Conservation (phyloP, 305 asterid genomes). For the Solanum hybrid region DNA sequence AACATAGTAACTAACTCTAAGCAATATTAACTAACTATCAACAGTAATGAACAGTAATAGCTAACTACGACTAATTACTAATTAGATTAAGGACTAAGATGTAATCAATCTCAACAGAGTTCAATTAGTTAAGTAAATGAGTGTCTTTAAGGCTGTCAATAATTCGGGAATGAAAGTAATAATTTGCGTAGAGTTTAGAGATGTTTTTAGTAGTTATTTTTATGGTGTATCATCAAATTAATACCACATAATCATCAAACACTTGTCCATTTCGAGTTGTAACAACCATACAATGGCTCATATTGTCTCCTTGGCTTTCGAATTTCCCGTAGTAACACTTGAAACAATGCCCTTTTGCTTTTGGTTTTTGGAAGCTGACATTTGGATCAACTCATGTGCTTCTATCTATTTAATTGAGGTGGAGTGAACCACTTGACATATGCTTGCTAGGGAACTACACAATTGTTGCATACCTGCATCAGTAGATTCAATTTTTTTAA, state of each 20-base stretch:
- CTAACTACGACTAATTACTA: too few relatives aligned
- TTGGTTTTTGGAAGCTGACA: neutral
- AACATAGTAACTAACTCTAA: too few relatives aligned
- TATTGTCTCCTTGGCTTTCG: neutral
- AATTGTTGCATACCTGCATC: neutral
- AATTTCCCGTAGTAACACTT: neutral
- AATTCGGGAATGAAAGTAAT: too few relatives aligned
- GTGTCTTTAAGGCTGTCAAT: neutral
- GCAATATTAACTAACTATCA: too few relatives aligned
- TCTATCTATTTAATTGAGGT: neutral
- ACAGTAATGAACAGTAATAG: too few relatives aligned
- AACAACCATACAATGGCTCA: neutral
- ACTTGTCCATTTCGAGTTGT: neutral
- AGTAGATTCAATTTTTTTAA: neutral
- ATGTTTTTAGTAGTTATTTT: too few relatives aligned
- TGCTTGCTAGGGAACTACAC: neutral
- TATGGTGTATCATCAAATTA: neutral
- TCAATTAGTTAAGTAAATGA: neutral
- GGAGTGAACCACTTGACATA: neutral
- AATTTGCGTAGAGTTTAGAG: too few relatives aligned
- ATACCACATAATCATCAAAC: neutral
- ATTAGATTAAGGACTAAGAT: too few relatives aligned
- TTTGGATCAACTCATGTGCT: neutral
- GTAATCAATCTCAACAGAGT: too few relatives aligned
- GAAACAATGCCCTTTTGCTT: neutral